Evolutionary conservation across 371 early-diverging fungal species (phyloP).

Genomic region (Mucor irregularis): DNA sequence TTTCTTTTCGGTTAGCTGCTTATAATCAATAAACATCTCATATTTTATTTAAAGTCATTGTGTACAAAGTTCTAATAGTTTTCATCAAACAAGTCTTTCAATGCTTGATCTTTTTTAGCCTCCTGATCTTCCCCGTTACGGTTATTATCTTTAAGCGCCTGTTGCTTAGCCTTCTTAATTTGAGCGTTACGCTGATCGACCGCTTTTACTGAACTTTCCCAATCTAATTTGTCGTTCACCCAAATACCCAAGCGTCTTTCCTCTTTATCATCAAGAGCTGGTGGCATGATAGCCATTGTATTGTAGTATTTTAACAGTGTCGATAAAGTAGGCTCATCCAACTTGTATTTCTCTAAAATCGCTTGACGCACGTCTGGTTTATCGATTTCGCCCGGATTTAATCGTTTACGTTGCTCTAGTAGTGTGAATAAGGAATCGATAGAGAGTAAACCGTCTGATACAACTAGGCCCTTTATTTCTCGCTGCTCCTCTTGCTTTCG

Average conservation of each 20-base stretch:
- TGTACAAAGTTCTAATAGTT: constrained; percentile 8
- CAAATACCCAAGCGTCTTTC: constrained; percentile 38
- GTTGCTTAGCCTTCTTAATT: constrained; percentile 23
- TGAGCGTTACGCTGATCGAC: constrained; percentile 19
- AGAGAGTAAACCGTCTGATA: constrained; percentile 16
- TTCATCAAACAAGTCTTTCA: constrained; percentile 35
- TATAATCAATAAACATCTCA: no score
- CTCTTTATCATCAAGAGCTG: constrained; percentile 32
- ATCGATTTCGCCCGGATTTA: constrained; percentile 32
- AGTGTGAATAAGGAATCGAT: constrained; percentile 38
- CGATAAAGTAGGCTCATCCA: constrained; percentile 27
- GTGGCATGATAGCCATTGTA: constrained; percentile 44
- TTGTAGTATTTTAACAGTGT: constrained; percentile 38
- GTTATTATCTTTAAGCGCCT: constrained; percentile 26
- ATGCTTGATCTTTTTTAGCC: constrained; percentile 18
- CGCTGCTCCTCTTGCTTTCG: constrained; percentile 32
- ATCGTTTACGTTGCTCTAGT: constrained; percentile 38
- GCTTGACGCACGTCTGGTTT: constrained; percentile 17
- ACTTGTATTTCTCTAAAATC: constrained; percentile 24
- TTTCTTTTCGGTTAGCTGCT: no score
- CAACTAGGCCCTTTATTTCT: constrained; percentile 6
- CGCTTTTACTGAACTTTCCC: constrained; percentile 24
- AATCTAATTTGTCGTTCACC: constrained; percentile 36
- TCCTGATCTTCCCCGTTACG: not conserved
- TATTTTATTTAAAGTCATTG: no score